Evolutionary conservation across 2,329 filamentous ascomycete species (phyloP), one percentile per base, ranked within the genome.

Genomic region (Hirsutella minnesotensis): DNA sequence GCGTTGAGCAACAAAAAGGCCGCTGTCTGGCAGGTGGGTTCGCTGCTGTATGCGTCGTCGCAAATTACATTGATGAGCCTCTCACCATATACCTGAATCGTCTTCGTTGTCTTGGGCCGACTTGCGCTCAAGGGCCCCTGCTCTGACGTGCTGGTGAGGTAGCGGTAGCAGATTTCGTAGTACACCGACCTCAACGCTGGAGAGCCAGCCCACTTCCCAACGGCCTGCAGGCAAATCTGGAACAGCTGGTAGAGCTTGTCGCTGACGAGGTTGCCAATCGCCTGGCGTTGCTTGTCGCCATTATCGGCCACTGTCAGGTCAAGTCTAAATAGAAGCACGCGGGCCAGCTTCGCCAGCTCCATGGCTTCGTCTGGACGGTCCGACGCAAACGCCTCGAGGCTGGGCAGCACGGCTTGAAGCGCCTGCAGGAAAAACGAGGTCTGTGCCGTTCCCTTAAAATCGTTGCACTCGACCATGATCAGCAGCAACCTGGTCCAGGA

Each of bases 161-260:
- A 94, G 18, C 85, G 79, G 59, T 89, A 90, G 65, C 85, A 89
- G 53, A 95, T 94, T 54, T 84, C 84, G 61, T 96, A 98, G 63
- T 94, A 90, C 19, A 85, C 75, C 45, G 92, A 80, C 40, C 92
- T 81, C 33, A 98, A 67, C 43, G 79, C 72, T 15, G 84, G 68
- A 42, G 77, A 81, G 4, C 82, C 80, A 2, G 80, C 74, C 56
- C 84, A 81, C 47, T 83, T 80, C 49, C 81, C 78, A 43, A 94
- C 83, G 5, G 87, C 86, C 52, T 81, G 76, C 13, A 95, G 70
- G 47, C 86, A 89, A 33, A 87, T 77, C 48, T 94, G 85, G 70
- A 98, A 95, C 4, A 96, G 75, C 56, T 95, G 84, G 56, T 88
- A 89, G 1, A 96, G 72, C 55, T 92, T 86, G 58, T 96, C 90